phyloP scores from a whole-genome alignment of 179 eudicot species.

The Spinacia oleracea region DNA sequence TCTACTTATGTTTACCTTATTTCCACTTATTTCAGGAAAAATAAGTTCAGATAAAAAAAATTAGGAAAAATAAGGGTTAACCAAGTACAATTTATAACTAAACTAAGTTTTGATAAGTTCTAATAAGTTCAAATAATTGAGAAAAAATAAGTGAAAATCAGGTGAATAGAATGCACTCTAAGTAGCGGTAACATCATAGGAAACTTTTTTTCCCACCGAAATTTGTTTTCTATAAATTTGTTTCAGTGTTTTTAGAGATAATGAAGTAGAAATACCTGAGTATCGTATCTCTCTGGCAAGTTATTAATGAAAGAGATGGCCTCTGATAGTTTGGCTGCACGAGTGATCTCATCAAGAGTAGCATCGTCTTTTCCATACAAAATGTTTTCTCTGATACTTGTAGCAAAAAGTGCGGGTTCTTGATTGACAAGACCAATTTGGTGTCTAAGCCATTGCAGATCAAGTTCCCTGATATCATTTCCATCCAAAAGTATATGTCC shows the following conservation, averaged over 20 bases:
- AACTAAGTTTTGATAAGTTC: too few species aligned
- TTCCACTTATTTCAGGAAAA: too few species aligned
- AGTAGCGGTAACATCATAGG: neutral
- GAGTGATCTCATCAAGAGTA: constrained; percentile 71
- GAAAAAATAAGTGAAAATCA: too few species aligned
- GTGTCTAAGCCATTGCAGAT: constrained; percentile 79
- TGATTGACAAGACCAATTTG: constrained; percentile 95
- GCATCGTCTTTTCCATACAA: constrained; percentile 93
- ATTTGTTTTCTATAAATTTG: neutral
- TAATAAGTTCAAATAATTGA: too few species aligned
- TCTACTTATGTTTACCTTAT: too few species aligned
- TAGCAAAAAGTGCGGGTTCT: constrained; percentile 97
- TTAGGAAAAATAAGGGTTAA: too few species aligned
- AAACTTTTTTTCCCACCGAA: neutral
- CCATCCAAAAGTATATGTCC: constrained; percentile 81
- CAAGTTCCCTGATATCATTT: constrained; percentile 62
- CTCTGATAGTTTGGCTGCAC: constrained; percentile 93
- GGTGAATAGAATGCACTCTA: too few species aligned
- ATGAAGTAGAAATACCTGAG: constrained; percentile 54
- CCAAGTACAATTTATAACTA: too few species aligned
- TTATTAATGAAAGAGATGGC: constrained; percentile 81
- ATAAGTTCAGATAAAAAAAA: too few species aligned
- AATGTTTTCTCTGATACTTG: constrained; percentile 86
- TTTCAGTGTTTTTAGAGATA: neutral
- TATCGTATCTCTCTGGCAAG: constrained; percentile 88